These are phyloP conservation scores for Mycena leptocephala DNA, from an alignment of 768 basidiomycete species.

Conservation along the genomic window DNA sequence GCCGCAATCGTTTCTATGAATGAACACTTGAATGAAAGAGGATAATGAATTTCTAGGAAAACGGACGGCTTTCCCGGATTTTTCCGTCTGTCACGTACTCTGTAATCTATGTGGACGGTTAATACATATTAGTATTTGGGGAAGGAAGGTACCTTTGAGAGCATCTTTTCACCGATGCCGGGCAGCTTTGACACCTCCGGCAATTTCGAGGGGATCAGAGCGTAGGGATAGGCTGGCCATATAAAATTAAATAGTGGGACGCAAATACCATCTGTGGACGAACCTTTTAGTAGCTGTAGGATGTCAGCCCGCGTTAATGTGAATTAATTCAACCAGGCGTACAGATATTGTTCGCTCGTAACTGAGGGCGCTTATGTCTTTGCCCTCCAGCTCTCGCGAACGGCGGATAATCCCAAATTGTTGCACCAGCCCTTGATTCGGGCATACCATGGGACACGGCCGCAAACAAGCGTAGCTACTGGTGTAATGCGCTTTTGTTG, in stretches of 20 bases:
- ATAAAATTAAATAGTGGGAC: neutral
- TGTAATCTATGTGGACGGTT: conserved; percentile 61
- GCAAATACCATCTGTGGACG: conserved; percentile 38
- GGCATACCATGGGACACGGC: conserved; percentile 76
- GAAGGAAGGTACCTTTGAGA: conserved; percentile 59
- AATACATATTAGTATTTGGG: neutral
- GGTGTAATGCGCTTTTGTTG: conserved; percentile 50
- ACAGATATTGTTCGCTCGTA: conserved; percentile 85
- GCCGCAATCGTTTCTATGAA: conserved; percentile 61
- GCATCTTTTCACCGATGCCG: conserved; percentile 66
- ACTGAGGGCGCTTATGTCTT: conserved; percentile 77
- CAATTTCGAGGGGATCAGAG: conserved; percentile 56
- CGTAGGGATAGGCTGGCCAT: conserved; percentile 64
- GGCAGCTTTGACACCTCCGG: conserved; percentile 61
- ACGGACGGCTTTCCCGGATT: conserved; percentile 73
- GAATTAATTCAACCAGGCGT: too few relatives aligned
- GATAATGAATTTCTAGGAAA: neutral
- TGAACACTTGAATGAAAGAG: neutral
- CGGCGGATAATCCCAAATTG: conserved; percentile 74
- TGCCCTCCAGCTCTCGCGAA: conserved; percentile 76
- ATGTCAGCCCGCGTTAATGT: too few relatives aligned
- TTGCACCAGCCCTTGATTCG: conserved; percentile 75
- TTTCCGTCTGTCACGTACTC: conserved; percentile 72
- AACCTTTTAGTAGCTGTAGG: conserved; percentile 65
- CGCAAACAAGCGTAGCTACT: conserved; percentile 74